Conservation (phyloP, 164 flowering plant species). For the Malania oleifera region DNA sequence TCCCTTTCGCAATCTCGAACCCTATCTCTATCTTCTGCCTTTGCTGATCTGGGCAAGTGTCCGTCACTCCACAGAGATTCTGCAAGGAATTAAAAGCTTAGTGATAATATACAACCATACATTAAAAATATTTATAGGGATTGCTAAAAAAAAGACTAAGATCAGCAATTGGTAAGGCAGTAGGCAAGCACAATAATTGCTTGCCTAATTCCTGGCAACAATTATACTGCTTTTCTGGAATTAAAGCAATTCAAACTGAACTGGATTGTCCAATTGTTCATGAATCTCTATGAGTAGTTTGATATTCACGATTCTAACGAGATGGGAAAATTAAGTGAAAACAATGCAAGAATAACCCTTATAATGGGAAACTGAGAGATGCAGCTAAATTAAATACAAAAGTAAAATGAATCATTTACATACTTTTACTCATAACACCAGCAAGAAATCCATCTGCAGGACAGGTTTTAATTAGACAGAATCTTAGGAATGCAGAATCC, state of each 20-base stretch:
- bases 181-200: too few relatives aligned
- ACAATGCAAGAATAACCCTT: background rate
- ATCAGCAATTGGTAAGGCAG: too few relatives aligned
- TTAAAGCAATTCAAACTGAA: too few relatives aligned
- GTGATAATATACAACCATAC: background rate
- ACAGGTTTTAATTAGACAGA: conserved; percentile 22
- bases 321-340: background rate
- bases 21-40: conserved; percentile 62
- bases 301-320: too few relatives aligned
- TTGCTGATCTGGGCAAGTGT: conserved; percentile 35
- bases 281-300: too few relatives aligned
- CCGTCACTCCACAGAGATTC: conserved; percentile 62
- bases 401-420: conserved; percentile 19
- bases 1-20: conserved; percentile 52
- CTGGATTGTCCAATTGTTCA: too few relatives aligned
- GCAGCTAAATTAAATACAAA: conserved; percentile 2
- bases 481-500: conserved; percentile 3
- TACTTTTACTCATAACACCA: conserved; percentile 69
- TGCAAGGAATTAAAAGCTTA: conserved; percentile 23
- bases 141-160: too few relatives aligned
- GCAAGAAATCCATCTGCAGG: conserved; percentile 74
- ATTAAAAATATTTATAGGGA: too few relatives aligned
- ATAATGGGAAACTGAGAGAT: background rate
- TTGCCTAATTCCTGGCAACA: too few relatives aligned
- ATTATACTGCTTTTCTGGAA: too few relatives aligned